Conservation (phyloP, 768 basidiomycete genomes). For the Xerocomellus dryophilus region DNA sequence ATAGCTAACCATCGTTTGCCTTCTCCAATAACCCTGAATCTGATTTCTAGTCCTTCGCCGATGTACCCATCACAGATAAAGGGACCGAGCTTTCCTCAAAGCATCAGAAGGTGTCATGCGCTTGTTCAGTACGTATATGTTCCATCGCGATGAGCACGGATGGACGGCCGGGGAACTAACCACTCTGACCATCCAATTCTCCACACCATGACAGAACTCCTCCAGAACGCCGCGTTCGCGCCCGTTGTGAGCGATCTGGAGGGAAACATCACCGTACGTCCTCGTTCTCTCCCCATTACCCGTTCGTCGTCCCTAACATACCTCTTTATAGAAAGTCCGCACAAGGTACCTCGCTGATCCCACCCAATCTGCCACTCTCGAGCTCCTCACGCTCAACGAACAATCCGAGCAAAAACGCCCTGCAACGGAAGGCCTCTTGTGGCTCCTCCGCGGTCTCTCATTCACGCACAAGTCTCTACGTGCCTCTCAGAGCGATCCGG, state of each 20-base stretch:
- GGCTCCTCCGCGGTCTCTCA: slow-evolving; percentile 87
- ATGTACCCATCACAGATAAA: slow-evolving; percentile 80
- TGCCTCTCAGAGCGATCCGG: slow-evolving; percentile 61
- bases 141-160: neutral
- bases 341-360: slow-evolving; percentile 71
- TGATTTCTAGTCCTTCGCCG: slow-evolving; percentile 75
- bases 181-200: neutral
- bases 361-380: slow-evolving; percentile 68
- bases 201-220: slow-evolving; percentile 16
- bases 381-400: slow-evolving; percentile 81
- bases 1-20: neutral
- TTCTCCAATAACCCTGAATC: neutral
- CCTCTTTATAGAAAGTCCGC: slow-evolving; percentile 74
- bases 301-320: neutral
- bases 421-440: slow-evolving; percentile 90
- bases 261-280: slow-evolving; percentile 83
- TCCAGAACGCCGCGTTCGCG: slow-evolving; percentile 55
- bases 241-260: slow-evolving; percentile 84
- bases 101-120: slow-evolving; percentile 86
- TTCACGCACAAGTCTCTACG: slow-evolving; percentile 87
- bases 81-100: slow-evolving; percentile 91
- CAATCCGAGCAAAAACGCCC: slow-evolving; percentile 81
- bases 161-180: neutral
- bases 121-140: slow-evolving; percentile 69
- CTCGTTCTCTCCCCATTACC: neutral